Evolutionary conservation across 2,329 filamentous ascomycete species (phyloP).

Genomic region (Penicillium sp.): DNA sequence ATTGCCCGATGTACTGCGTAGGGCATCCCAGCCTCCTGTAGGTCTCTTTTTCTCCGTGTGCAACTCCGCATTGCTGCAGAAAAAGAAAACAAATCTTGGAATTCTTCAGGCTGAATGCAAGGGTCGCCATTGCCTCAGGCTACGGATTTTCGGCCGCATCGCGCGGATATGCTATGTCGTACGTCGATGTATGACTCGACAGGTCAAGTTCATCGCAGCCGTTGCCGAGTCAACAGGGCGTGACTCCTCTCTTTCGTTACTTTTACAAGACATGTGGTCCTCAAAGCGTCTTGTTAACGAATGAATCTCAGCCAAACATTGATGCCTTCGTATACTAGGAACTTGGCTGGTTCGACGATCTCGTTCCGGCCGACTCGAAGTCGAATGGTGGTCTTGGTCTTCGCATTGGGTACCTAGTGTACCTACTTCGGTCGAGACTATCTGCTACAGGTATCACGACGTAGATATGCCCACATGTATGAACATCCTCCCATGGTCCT

Average conservation of each 20-base stretch:
- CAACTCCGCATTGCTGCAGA: slow-evolving; percentile 9
- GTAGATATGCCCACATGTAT: too few species aligned
- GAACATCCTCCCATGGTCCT: too few species aligned
- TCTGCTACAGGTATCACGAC: too few species aligned
- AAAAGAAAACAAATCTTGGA: slow-evolving; percentile 5
- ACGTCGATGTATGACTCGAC: not conserved
- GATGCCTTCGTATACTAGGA: not conserved
- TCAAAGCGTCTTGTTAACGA: not conserved
- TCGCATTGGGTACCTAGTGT: too few species aligned
- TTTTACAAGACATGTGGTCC: too few species aligned
- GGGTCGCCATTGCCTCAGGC: slow-evolving; percentile 2
- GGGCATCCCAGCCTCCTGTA: slow-evolving; percentile 14
- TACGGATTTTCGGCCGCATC: not conserved
- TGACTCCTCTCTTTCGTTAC: slow-evolving; percentile 1
- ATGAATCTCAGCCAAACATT: not conserved
- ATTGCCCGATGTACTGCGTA: slow-evolving; percentile 7
- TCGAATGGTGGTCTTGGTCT: too few species aligned
- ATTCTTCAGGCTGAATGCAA: slow-evolving; percentile 9
- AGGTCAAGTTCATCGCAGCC: not conserved
- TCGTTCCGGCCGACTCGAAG: too few species aligned
- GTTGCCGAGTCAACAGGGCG: slow-evolving; percentile 10
- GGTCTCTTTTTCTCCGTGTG: slow-evolving; percentile 20
- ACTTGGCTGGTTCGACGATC: too few species aligned
- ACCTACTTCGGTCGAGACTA: too few species aligned
- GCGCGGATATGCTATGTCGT: not conserved